Conservation (phyloP, 2,329 filamentous ascomycete genomes). For the Paraconiothyrium brasiliense region DNA sequence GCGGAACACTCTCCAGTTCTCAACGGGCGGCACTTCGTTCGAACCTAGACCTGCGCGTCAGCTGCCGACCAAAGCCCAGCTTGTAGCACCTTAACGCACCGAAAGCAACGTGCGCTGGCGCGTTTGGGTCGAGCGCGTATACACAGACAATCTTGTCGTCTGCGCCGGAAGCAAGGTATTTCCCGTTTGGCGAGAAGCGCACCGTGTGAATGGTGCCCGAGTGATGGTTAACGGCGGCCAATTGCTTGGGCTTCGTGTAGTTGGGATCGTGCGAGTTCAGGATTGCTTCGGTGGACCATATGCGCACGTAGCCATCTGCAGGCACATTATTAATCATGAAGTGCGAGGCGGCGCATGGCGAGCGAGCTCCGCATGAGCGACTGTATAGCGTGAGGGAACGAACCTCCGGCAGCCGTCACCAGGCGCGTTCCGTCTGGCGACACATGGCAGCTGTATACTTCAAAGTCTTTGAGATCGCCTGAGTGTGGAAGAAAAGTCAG, state of each 20-base stretch:
- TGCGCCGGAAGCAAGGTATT: constrained; percentile 94
- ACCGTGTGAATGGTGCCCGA: constrained; percentile 97
- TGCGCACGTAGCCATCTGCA: constrained; percentile 90
- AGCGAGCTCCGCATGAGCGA: constrained; percentile 22
- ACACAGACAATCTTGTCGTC: constrained; percentile 99
- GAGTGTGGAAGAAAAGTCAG: constrained; percentile 25
- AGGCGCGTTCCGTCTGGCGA: constrained; percentile 92
- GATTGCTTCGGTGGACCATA: constrained; percentile 97
- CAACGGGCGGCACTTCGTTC: constrained; percentile 89
- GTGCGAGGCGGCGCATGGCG: constrained; percentile 29
- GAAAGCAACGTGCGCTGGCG: constrained; percentile 80
- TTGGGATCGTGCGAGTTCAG: constrained; percentile 77
- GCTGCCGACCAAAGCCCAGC: constrained; percentile 14
- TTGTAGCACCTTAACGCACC: constrained; percentile 61
- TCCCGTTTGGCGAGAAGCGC: constrained; percentile 93
- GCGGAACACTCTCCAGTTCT: constrained; percentile 97
- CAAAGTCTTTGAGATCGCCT: constrained; percentile 97
- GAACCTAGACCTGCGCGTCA: constrained; percentile 62
- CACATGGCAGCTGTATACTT: constrained; percentile 98
- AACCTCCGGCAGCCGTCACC: constrained; percentile 92
- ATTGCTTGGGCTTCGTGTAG: constrained; percentile 84
- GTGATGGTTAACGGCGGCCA: constrained; percentile 98
- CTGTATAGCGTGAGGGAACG: constrained; percentile 45
- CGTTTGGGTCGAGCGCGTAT: constrained; percentile 86
- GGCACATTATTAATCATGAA: constrained; percentile 26